Evolutionary conservation across 176 grass and related monocot species (phyloP).

Genomic region (Carex scoparia): DNA sequence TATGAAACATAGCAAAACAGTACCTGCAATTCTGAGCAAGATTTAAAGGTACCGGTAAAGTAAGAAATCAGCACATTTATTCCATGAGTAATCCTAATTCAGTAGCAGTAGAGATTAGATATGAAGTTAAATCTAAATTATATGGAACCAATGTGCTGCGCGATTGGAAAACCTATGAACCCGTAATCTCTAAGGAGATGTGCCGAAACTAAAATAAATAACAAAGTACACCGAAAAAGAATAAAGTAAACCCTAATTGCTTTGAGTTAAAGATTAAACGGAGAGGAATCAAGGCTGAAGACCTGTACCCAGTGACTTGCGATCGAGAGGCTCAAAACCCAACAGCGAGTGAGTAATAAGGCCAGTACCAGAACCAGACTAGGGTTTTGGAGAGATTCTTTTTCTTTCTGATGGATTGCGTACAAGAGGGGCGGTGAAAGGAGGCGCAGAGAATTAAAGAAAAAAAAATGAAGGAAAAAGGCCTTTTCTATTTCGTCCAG

Average conservation of each 20-base stretch:
- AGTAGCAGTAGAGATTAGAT: not conserved
- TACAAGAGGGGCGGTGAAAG: not conserved
- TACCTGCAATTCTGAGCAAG: not conserved
- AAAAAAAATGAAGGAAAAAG: not conserved
- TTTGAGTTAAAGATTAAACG: not conserved
- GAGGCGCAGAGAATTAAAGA: not conserved
- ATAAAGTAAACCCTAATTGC: not conserved
- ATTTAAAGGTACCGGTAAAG: not conserved
- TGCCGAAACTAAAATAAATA: not conserved
- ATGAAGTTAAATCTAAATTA: not conserved
- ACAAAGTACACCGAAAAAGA: not conserved
- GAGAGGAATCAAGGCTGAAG: not conserved
- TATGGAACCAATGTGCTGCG: not conserved
- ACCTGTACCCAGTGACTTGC: not conserved
- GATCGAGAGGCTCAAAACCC: conserved; percentile 9
- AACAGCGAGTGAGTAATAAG: not conserved
- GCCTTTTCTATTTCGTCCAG: too few relatives aligned
- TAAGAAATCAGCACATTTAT: not conserved
- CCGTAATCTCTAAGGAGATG: not conserved
- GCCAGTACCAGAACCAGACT: not conserved
- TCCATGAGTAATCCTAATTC: not conserved
- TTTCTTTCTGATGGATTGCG: not conserved
- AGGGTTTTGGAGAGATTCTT: conserved; percentile 9
- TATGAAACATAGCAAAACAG: not conserved
- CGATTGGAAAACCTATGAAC: not conserved